Evolutionary conservation across 1,284 basidiomycete genomes (phyloP).

Genomic region (Cystobasidiaceae sp.): DNA sequence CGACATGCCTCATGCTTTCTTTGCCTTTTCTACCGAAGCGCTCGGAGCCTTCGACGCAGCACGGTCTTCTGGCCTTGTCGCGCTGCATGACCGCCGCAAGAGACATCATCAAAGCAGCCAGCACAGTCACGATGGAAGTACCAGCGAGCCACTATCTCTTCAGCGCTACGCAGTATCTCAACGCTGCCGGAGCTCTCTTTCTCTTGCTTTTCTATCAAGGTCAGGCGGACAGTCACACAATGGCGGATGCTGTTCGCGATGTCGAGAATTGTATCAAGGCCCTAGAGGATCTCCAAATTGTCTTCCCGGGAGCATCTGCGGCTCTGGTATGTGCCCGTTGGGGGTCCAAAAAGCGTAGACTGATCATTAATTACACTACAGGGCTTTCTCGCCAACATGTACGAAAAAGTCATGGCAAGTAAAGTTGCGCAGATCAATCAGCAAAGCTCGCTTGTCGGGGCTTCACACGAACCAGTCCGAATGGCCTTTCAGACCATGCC

Average conservation of each 20-base stretch:
- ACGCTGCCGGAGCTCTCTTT: background rate
- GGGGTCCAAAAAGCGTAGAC: background rate
- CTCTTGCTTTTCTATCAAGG: background rate
- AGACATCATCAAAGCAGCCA: background rate
- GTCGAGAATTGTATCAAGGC: background rate
- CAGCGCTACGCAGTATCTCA: background rate
- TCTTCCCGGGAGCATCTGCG: background rate
- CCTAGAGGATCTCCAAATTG: background rate
- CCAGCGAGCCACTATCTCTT: background rate
- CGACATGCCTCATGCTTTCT: background rate
- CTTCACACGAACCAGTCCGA: too few species aligned
- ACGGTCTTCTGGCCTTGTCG: background rate
- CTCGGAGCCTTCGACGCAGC: background rate
- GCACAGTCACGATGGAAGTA: background rate
- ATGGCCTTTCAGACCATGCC: background rate
- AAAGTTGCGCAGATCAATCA: background rate
- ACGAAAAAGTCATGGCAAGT: background rate
- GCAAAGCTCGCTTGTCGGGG: background rate
- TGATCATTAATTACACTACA: background rate
- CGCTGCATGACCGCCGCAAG: background rate
- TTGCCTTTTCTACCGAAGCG: background rate
- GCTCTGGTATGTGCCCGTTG: background rate
- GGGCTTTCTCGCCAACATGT: background rate
- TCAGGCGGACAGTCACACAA: background rate
- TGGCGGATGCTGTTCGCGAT: background rate